A percentile compares a stretch with the other conserved stretches of the same genome.
Conservation (phyloP, 2,329 filamentous ascomycete species). For the Diaporthe caulivora region DNA sequence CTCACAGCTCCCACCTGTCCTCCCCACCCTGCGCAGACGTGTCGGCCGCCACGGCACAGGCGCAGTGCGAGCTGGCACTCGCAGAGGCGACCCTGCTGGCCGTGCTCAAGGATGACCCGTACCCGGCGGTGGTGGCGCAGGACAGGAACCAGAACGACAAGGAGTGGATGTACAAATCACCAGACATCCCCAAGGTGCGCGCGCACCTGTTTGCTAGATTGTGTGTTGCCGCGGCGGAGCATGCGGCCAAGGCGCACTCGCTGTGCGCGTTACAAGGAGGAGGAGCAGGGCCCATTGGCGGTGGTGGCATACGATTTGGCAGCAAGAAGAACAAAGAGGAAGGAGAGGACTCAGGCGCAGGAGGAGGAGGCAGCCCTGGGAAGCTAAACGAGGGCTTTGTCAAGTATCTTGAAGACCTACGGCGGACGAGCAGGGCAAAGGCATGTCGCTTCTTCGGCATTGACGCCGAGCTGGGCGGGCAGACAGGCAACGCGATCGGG, state of each 20-base stretch:
- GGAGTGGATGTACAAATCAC: conserved; percentile 97
- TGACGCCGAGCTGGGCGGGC: conserved; percentile 85
- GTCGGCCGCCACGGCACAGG: conserved; percentile 63
- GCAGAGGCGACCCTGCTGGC: conserved; percentile 92
- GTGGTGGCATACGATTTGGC: conserved; percentile 6
- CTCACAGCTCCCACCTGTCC: conserved; percentile 37
- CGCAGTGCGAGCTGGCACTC: conserved; percentile 75
- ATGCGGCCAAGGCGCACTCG: conserved; percentile 79
- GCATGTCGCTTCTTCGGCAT: conserved; percentile 93
- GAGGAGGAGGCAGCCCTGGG: conserved; percentile 49
- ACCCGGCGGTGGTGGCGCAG: conserved; percentile 84
- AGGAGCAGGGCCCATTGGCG: neutral
- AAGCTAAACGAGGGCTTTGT: conserved; percentile 75
- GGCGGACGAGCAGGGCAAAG: conserved; percentile 81
- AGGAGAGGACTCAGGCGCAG: conserved; percentile 41
- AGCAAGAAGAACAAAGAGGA: conserved; percentile 25
- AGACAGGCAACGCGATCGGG: conserved; percentile 86
- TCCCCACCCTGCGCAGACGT: conserved; percentile 65
- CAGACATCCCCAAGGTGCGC: conserved; percentile 88
- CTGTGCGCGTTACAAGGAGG: conserved; percentile 50
- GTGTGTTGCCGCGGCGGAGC: conserved; percentile 88
- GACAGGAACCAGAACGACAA: conserved; percentile 84
- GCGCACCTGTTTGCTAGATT: conserved; percentile 89
- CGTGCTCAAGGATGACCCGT: conserved; percentile 94
- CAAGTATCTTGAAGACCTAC: conserved; percentile 81